Evolutionary conservation across 1,284 basidiomycete genomes (phyloP), one percentile per base, ranked within the genome.

Genomic region (Ganoderma resinaceum): DNA sequence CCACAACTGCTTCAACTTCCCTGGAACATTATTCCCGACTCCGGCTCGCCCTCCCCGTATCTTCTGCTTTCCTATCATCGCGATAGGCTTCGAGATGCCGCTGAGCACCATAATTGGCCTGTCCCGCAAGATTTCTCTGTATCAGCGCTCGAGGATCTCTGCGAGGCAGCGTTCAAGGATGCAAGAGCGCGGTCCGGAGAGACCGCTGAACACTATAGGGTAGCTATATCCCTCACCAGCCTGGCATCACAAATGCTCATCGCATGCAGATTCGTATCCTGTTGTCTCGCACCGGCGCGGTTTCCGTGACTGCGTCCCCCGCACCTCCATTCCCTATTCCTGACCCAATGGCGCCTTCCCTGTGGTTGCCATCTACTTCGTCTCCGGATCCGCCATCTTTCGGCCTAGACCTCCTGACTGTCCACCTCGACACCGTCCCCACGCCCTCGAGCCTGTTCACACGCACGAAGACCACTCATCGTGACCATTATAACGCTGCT

Each of bases 401-500:
- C 3, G 55, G 58, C 7, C 35, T 31, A 52, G 71, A 70, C 12
- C 74, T 82, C 29, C 77, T 85, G 66, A 76, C 76, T 26, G 73
- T 92, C 60, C 80, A 81, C 65, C 70, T 92, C 60, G 92, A 94
- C 77, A 82, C 80, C 1, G 75, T 82, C 66, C 78, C 86, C 4
- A 91, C 89, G 0, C 76, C 82, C 9, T 79, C 85, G 0, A 88
- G 88, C 14, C 69, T 85, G 20, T 91, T 89, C 76, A 90, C 90
- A 0, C 75, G 77, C 38, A 90, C 90, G 58, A 94, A 94, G 78
- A 94, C 92, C 0, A 92, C 92, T 0, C 69, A 83, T 38, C 85
- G 93, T 60, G 70, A 76, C 11, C 77, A 83, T 33, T 94, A 94
- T 73, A 82, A 89, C 46, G 82, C 82, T 33, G 91, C 92, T 2